Conservation (phyloP, 306 rosid genomes). For the Pachyrhizus erosus region DNA sequence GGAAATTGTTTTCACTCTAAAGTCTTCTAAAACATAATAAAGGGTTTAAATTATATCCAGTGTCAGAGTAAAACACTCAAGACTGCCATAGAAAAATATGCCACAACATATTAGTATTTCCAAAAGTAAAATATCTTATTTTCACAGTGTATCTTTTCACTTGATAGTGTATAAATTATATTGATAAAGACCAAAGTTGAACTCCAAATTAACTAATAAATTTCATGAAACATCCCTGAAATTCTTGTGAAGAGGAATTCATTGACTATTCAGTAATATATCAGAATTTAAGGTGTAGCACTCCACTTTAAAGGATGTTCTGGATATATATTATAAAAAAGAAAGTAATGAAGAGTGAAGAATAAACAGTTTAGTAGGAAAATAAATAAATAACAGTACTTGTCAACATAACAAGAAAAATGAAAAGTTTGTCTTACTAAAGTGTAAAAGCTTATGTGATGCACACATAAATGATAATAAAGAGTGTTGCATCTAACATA, state of each 20-base stretch:
- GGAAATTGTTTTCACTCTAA: not conserved
- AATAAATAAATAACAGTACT: not conserved
- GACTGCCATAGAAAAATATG: conserved; percentile 3
- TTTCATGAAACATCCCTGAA: conserved; percentile 3
- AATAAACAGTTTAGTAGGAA: conserved; percentile 8
- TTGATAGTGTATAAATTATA: conserved; percentile 4
- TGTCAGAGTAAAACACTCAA: not conserved
- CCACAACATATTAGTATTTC: not conserved
- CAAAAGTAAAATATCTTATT: conserved; percentile 24
- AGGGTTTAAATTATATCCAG: not conserved
- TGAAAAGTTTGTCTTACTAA: conserved; percentile 24
- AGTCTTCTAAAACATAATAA: not conserved
- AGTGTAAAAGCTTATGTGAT: conserved; percentile 18
- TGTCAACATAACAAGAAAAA: conserved; percentile 5
- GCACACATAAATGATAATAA: conserved; percentile 37
- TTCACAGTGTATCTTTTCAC: conserved; percentile 5
- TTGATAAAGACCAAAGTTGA: not conserved
- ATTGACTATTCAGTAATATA: conserved; percentile 1
- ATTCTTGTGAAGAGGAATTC: conserved; percentile 11
- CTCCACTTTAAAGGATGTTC: conserved; percentile 10
- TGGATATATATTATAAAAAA: conserved; percentile 17
- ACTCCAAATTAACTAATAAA: conserved; percentile 16
- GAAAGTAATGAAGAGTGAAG: not conserved
- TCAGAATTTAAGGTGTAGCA: conserved; percentile 7
- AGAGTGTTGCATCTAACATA: conserved; percentile 46